A percentile compares a stretch with the other conserved stretches of the same genome.
Evolutionary conservation across 192 early-diverging fungal species (phyloP).

Genomic region (Coemansia sp.): DNA sequence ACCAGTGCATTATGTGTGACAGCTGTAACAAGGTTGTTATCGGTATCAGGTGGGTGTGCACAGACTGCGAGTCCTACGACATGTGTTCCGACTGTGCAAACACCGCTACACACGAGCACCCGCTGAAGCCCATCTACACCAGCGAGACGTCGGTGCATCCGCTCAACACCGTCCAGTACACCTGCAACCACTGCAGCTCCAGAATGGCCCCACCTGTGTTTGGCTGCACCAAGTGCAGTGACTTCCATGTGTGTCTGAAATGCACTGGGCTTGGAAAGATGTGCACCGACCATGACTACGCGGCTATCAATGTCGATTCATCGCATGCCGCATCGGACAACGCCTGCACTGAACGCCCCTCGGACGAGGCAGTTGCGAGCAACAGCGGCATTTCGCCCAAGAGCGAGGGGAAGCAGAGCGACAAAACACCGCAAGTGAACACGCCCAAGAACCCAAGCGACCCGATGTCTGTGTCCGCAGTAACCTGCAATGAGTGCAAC

Average conservation of each 20-base stretch:
- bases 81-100: constrained; percentile 63
- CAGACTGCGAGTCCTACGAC: constrained; percentile 63
- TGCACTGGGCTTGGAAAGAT: constrained; percentile 26
- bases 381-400: background rate
- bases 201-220: constrained; percentile 18
- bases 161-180: constrained; percentile 10
- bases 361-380: background rate
- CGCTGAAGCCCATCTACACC: constrained; percentile 19
- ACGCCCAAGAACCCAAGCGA: background rate
- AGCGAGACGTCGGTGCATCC: constrained; percentile 26
- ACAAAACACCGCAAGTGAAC: background rate
- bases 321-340: background rate
- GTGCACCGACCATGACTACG: constrained; percentile 59
- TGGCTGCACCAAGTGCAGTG: constrained; percentile 37
- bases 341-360: background rate
- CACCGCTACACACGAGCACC: constrained; percentile 21
- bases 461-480: constrained; percentile 1
- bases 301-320: constrained; percentile 11
- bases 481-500: constrained; percentile 61
- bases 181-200: constrained; percentile 36
- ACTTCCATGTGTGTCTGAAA: constrained; percentile 36
- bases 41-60: constrained; percentile 57
- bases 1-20: constrained; percentile 59
- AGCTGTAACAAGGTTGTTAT: constrained; percentile 52
- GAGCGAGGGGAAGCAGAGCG: background rate